Evolutionary conservation across 2,329 filamentous ascomycete genomes (phyloP).

Genomic region (Colletotrichum filicis): DNA sequence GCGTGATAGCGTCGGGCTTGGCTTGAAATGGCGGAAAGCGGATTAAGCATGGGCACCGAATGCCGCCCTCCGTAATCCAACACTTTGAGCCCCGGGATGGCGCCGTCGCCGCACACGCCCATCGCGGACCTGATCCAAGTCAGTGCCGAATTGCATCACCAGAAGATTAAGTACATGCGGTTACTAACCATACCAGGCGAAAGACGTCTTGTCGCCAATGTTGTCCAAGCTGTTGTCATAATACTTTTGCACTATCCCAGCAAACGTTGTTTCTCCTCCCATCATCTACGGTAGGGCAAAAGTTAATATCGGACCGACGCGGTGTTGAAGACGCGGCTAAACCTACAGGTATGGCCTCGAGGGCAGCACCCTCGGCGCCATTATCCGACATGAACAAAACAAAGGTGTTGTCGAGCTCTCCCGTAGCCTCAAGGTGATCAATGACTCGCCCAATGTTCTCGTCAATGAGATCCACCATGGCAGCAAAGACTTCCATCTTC

Average conservation of each 20-base stretch:
- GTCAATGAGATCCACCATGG: constrained; percentile 68
- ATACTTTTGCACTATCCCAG: constrained; percentile 60
- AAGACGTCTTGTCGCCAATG: constrained; percentile 60
- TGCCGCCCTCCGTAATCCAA: constrained; percentile 56
- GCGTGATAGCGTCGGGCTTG: constrained; percentile 47
- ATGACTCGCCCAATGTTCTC: constrained; percentile 63
- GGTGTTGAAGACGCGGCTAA: not conserved
- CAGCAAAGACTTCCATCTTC: constrained; percentile 61
- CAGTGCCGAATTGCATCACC: constrained; percentile 40
- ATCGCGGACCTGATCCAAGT: constrained; percentile 40
- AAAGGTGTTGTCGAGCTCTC: constrained; percentile 63
- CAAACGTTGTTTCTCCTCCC: not conserved
- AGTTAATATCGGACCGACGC: not conserved
- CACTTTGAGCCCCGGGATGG: constrained; percentile 46
- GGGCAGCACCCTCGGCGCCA: constrained; percentile 43
- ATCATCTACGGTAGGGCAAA: not conserved
- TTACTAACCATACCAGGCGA: constrained; percentile 58
- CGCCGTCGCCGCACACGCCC: constrained; percentile 53
- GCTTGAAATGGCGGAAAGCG: constrained; percentile 30
- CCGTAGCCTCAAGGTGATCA: constrained; percentile 59
- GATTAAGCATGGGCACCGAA: constrained; percentile 60
- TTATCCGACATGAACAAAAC: constrained; percentile 67
- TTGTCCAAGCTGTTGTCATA: constrained; percentile 62
- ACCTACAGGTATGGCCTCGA: constrained; percentile 27
- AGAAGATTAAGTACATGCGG: not conserved